A percentile compares a stretch with the other conserved stretches of the same genome.
These are phyloP conservation scores for Fusarium sp. DNA, from an alignment of 2,329 filamentous ascomycete species.

Conservation along the genomic window DNA sequence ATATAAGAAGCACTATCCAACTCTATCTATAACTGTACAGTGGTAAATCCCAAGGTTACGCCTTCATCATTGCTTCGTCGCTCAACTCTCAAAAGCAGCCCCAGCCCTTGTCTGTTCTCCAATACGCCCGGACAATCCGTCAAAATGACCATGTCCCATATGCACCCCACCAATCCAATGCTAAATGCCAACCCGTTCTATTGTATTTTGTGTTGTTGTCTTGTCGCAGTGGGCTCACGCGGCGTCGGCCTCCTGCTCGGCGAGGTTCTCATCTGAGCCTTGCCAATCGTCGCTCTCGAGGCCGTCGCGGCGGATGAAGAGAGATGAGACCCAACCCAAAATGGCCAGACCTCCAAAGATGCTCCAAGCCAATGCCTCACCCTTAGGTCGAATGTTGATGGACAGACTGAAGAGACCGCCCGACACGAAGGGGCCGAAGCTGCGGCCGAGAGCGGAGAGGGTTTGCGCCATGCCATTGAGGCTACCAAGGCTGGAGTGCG, in stretches of 20 bases:
- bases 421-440: conserved; percentile 87
- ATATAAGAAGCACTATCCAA: neutral
- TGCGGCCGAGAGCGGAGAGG: conserved; percentile 87
- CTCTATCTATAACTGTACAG: conserved; percentile 1
- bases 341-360: conserved; percentile 86
- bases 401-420: conserved; percentile 87
- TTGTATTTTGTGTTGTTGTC: neutral
- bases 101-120: neutral
- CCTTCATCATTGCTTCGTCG: conserved; percentile 3
- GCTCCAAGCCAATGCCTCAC: conserved; percentile 86
- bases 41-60: neutral
- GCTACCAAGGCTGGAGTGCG: conserved; percentile 84
- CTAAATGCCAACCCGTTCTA: conserved; percentile 5
- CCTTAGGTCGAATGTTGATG: conserved; percentile 76
- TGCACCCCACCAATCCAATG: neutral
- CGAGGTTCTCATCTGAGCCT: conserved; percentile 41
- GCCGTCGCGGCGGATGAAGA: conserved; percentile 74
- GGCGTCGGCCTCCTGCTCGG: conserved; percentile 5
- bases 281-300: conserved; percentile 68
- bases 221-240: neutral
- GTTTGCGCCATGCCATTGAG: conserved; percentile 95
- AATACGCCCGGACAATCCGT: neutral
- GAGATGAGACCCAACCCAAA: conserved; percentile 80
- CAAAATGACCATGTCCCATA: neutral
- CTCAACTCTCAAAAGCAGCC: neutral